phyloP scores from a whole-genome alignment of 31 red algal species.

The Bonnemaisonia californica region DNA sequence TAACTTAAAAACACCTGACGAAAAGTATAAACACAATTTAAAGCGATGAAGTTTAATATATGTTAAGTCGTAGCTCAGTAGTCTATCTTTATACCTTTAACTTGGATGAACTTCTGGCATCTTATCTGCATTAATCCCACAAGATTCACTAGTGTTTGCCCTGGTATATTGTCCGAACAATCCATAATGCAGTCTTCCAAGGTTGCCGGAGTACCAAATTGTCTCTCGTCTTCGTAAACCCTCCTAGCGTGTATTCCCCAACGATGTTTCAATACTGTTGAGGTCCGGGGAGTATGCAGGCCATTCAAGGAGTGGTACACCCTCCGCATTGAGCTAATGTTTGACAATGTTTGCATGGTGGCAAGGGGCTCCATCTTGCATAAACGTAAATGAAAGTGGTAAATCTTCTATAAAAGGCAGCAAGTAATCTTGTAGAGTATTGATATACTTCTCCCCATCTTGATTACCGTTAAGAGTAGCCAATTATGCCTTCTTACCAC shows the following conservation, averaged over 20 bases:
- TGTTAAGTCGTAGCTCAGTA: too few species aligned
- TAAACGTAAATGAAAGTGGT: slow-evolving; percentile 9
- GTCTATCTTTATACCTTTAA: too few species aligned
- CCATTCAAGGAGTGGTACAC: too few species aligned
- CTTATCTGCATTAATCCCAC: background rate
- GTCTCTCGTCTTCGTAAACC: slow-evolving; percentile 2
- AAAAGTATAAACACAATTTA: too few species aligned
- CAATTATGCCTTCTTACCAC: background rate
- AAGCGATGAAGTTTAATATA: too few species aligned
- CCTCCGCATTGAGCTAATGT: background rate
- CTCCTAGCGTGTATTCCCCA: background rate
- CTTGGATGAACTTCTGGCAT: too few species aligned
- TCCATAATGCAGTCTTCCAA: background rate
- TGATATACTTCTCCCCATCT: background rate
- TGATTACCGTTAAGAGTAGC: background rate
- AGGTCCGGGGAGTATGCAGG: slow-evolving; percentile 1
- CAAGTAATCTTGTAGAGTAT: too few species aligned
- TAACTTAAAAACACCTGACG: too few species aligned
- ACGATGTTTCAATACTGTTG: background rate
- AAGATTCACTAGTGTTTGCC: background rate
- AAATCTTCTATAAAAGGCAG: slow-evolving; percentile 5
- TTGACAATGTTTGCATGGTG: background rate
- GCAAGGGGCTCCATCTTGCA: slow-evolving; percentile 1
- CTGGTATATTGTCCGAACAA: background rate
- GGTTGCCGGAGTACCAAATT: background rate